Evolutionary conservation across 2,329 filamentous ascomycete genomes (phyloP).

Genomic region (Colletotrichum spinosum): DNA sequence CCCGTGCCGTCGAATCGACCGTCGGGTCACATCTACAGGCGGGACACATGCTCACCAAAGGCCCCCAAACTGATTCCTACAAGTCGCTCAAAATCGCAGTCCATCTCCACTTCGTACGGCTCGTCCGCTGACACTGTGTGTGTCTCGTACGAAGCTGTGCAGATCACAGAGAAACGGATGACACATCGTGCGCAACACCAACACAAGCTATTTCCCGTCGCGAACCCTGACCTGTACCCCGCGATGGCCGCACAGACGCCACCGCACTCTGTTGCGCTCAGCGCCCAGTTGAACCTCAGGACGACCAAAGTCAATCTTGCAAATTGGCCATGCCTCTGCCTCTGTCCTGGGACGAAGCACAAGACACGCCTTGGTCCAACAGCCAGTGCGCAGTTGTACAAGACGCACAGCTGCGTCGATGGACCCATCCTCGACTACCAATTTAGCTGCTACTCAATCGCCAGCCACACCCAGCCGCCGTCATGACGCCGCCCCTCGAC

Average conservation of each 20-base stretch:
- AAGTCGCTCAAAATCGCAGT: slow-evolving; percentile 7
- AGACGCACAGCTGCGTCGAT: slow-evolving; percentile 15
- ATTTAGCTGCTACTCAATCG: slow-evolving; percentile 27
- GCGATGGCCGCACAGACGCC: slow-evolving; percentile 24
- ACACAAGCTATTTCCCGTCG: slow-evolving; percentile 6
- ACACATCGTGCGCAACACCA: slow-evolving; percentile 26
- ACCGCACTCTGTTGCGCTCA: slow-evolving; percentile 14
- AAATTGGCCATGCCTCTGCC: slow-evolving; percentile 6
- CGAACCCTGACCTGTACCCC: slow-evolving; percentile 11
- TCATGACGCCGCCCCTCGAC: slow-evolving; percentile 26
- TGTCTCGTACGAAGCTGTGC: slow-evolving; percentile 6
- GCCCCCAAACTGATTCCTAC: slow-evolving; percentile 1
- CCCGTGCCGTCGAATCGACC: too few relatives aligned
- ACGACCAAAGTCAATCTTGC: slow-evolving; percentile 21
- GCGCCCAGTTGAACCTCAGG: neutral
- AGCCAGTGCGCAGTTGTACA: neutral
- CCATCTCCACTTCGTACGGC: slow-evolving; percentile 13
- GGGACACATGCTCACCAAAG: too few relatives aligned
- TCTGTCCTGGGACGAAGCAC: slow-evolving; percentile 26
- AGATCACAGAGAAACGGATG: slow-evolving; percentile 17
- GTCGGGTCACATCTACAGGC: neutral
- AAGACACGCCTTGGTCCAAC: slow-evolving; percentile 24
- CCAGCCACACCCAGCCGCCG: slow-evolving; percentile 36
- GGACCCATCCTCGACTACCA: slow-evolving; percentile 10
- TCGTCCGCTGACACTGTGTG: slow-evolving; percentile 6